phyloP scores from a whole-genome alignment of 345 rosid species.

The Brassica napus region Da-Ae NC_063451.1:43610001-43610500 shows the following conservation, averaged over 20 bases:
- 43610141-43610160: no score
- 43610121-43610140: no score
- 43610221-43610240: not conserved
- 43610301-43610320: not conserved
- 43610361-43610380: not conserved
- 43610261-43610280: not conserved
- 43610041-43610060: not conserved
- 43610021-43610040: not conserved
- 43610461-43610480: not conserved
- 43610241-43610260: not conserved
- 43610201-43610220: not conserved
- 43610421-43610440: slow-evolving; percentile 98
- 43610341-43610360: not conserved
- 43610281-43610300: not conserved
- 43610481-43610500: no score
- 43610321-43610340: not conserved
- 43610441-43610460: slow-evolving; percentile 64
- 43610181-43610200: not conserved
- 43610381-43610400: not conserved
- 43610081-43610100: slow-evolving; percentile 40
- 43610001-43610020: not conserved
- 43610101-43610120: no score
- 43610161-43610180: no score
- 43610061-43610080: no score
- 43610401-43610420: slow-evolving; percentile 55